Evolutionary conservation across 176 grass and related monocot genomes (phyloP), one percentile per base, ranked within the genome.

Genomic region (Zoysia pacifica): DNA sequence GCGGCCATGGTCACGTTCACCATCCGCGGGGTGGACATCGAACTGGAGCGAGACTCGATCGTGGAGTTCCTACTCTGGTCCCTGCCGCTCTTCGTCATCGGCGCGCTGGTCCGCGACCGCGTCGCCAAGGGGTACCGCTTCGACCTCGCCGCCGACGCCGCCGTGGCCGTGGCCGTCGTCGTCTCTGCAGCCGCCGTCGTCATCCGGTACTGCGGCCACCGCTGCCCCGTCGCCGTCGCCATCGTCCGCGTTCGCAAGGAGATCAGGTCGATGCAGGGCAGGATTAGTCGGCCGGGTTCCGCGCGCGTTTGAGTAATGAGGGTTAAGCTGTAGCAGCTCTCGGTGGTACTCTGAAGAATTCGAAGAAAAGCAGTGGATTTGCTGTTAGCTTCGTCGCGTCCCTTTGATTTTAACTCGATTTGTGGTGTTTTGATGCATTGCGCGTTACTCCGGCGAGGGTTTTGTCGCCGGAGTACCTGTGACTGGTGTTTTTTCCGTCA

Each of bases 101-200:
- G 5, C 36, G 19, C 10, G 63, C 16, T 79, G 16, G 1, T 54
- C 63, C 38, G 0, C 48, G 10, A 9, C 36, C 76, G 62, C 62
- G 3, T 53, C 37, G 16, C 15, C 62, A 28, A 3, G 3, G 16
- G 76, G 6, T 50, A 18, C 16, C 48, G 19, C 37, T 38, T 14
- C 48, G 76, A 79, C 63, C 76, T 65, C 35, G 76, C 65, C 48
- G 76, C 76, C 48, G 76, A 43, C 76, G 11, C 38, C 16, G 76
- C 63, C 37, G 18, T 7, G 10, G 48, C 62, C 16, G 48, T 16
- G 3, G 76, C 76, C 36, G 5, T 10, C 35, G 36, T 2, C 62
- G 62, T 66, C 62, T 49, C 76, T 37, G 3, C n/a, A 62, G 37
- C 4, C 76, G 65, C 65, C 50, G 62, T 78, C 76, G 37, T 53